Evolutionary conservation across 129 eudicot genomes (phyloP).

Genomic region (Cynara cardunculus): DNA sequence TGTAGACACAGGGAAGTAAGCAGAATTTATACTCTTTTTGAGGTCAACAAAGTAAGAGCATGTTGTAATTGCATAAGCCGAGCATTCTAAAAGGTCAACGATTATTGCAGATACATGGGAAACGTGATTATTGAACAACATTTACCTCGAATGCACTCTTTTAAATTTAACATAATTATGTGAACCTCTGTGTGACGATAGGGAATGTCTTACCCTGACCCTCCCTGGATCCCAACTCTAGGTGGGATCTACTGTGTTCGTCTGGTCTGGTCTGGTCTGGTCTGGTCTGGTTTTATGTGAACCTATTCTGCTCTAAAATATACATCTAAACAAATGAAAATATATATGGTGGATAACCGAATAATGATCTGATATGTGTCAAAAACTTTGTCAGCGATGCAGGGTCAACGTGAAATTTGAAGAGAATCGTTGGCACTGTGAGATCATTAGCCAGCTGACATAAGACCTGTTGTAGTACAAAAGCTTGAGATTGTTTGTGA

Average conservation of each 20-base stretch:
- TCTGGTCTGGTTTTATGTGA: not conserved
- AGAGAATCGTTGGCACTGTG: conserved; percentile 19
- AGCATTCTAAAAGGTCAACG: not conserved
- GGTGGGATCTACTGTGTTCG: not conserved
- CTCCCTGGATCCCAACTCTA: not conserved
- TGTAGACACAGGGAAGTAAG: not conserved
- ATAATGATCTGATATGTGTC: conserved; percentile 1
- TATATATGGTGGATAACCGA: conserved; percentile 1
- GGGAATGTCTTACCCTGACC: not conserved
- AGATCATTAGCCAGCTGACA: conserved; percentile 21
- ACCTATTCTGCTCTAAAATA: not conserved
- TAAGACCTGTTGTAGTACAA: conserved; percentile 27
- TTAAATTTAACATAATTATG: not conserved
- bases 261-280: no score
- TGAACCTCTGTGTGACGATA: no score
- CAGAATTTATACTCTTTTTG: not conserved
- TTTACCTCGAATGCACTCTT: not conserved
- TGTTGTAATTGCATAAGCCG: not conserved
- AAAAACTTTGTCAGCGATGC: conserved; percentile 15
- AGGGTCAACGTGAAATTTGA: conserved; percentile 27
- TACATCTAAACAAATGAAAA: not conserved
- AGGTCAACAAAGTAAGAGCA: not conserved
- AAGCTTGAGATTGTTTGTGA: conserved; percentile 28
- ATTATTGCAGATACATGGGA: not conserved
- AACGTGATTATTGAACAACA: not conserved